Conservation (phyloP, 495 filamentous ascomycete genomes). For the Penicillium maclennaniae region DNA sequence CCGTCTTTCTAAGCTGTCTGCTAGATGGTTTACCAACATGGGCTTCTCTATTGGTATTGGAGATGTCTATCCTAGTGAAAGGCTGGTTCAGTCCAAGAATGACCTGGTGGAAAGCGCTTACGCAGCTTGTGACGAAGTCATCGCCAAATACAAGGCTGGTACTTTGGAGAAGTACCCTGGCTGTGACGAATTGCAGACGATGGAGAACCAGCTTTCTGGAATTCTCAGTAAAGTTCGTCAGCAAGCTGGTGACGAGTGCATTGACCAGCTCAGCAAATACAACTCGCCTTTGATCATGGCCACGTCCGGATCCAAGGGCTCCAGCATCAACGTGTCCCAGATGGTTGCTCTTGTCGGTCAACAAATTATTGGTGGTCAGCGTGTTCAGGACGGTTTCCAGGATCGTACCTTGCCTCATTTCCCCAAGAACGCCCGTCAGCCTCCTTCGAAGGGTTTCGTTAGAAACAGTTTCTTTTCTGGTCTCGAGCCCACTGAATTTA, state of each 20-base stretch:
- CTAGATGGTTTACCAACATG: slow-evolving; percentile 80
- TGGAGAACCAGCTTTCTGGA: slow-evolving; percentile 87
- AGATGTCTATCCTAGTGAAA: slow-evolving; percentile 78
- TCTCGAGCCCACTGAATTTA: slow-evolving; percentile 84
- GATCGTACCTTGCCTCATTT: slow-evolving; percentile 94
- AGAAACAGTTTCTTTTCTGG: slow-evolving; percentile 96
- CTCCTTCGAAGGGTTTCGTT: slow-evolving; percentile 94
- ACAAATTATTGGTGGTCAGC: slow-evolving; percentile 90
- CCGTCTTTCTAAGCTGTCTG: slow-evolving; percentile 82
- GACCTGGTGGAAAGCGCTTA: slow-evolving; percentile 76
- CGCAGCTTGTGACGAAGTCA: slow-evolving; percentile 76
- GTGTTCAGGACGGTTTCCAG: slow-evolving; percentile 95
- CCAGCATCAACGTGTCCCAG: slow-evolving; percentile 96
- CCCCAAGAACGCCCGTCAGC: slow-evolving; percentile 83
- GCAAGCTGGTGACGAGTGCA: slow-evolving; percentile 86
- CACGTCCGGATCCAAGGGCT: slow-evolving; percentile 92
- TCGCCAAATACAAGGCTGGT: slow-evolving; percentile 70
- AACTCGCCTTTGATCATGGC: slow-evolving; percentile 97
- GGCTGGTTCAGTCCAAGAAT: slow-evolving; percentile 66
- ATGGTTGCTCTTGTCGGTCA: slow-evolving; percentile 98
- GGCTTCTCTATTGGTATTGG: slow-evolving; percentile 96
- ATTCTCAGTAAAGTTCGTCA: slow-evolving; percentile 88
- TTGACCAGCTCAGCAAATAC: slow-evolving; percentile 80
- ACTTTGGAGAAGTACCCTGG: slow-evolving; percentile 80
- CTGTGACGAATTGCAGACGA: slow-evolving; percentile 83